Evolutionary conservation across 768 basidiomycete species (phyloP), one percentile per base, ranked within the genome.

Genomic region (Pleurotus salmoneostramineus): DNA sequence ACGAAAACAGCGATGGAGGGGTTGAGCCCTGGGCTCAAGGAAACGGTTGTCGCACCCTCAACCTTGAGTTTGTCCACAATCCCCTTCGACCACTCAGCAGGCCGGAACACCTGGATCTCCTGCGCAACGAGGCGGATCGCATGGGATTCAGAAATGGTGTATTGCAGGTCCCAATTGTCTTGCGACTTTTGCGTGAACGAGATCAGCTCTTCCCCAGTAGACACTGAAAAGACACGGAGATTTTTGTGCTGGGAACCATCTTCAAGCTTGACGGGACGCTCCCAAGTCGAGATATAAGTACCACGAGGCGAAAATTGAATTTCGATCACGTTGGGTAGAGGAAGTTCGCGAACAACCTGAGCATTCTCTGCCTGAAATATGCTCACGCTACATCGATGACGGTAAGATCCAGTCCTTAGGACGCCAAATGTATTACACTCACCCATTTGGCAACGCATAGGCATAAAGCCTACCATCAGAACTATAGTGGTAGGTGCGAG

Each of bases 281-380:
- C 95, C 93, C 95, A 98, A 48, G 93, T 95, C 55, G 93, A 95
- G 44, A 99, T 68, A 72, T 93, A 98, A 0, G 91, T 93, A 40
- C 93, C 95, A 60, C 90, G 83, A 7, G 97, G 95, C 5, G 96
- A 98, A 73, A 99, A 97, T 65, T 82, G 82, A 64, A 98, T 69
- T 67, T 98, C 97, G 54, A 94, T 69, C 61, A 90, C 81, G 65
- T 88, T 90, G 65, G 88, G 80, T 51, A 91, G 75, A 46, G 80
- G 71, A 60, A 96, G 83, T 67, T 93, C 89, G 63, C 83, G 83
- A 59, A 95, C 77, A 58, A 93, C 78, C 69, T 84, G 78, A 59
- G 83, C 84, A 68, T 82, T 81, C 73, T 88, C 82, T 64, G 89
- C 86, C 71, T 91, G 82, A 72, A 83, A 83, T 69, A 95, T 83